Evolutionary conservation across 2,329 filamentous ascomycete species (phyloP).

Genomic region (Cordyceps javanica): DNA sequence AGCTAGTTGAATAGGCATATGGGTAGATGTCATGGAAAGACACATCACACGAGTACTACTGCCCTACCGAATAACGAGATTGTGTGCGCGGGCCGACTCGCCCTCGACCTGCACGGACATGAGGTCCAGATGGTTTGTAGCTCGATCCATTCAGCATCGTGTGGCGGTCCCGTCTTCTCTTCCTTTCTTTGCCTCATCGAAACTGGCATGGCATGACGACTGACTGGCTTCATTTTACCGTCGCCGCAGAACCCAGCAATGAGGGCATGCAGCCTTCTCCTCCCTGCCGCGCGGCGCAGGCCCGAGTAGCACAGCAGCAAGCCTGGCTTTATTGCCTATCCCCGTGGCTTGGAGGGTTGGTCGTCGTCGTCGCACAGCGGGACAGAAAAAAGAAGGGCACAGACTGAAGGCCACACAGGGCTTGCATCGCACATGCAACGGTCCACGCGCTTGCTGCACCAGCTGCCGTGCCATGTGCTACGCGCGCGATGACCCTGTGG

Average conservation of each 20-base stretch:
- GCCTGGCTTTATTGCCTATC: neutral
- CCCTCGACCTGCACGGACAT: too few species aligned
- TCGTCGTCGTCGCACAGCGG: neutral
- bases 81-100: neutral
- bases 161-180: too few species aligned
- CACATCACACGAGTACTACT: neutral
- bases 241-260: neutral
- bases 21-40: neutral
- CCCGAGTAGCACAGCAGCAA: neutral
- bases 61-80: too few species aligned
- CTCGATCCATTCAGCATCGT: too few species aligned
- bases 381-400: neutral
- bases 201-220: too few species aligned
- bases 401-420: neutral
- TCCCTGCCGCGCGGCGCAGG: neutral
- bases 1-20: neutral
- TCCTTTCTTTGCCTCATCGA: too few species aligned
- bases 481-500: slow-evolving; percentile 2
- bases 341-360: neutral
- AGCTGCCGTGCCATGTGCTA: slow-evolving; percentile 1
- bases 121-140: too few species aligned
- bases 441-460: slow-evolving; percentile 9
- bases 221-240: neutral
- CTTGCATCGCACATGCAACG: neutral
- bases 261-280: neutral